Evolutionary conservation across 148 eudicot species (phyloP).

Genomic region (Pharnaceum exiguum): DNA sequence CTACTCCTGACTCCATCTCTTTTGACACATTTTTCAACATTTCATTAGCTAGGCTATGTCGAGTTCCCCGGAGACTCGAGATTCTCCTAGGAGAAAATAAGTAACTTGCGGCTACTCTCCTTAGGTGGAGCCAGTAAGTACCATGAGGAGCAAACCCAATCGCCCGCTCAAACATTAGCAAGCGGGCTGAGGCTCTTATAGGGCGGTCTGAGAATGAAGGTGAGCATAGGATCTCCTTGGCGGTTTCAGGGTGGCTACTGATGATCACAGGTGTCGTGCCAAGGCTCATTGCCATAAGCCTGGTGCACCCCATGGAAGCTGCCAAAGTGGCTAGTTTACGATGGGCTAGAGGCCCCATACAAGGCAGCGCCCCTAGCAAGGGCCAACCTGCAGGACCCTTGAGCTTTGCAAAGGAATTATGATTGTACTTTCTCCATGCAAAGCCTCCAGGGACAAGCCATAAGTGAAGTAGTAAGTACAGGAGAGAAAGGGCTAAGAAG

Average conservation of each 20-base stretch:
- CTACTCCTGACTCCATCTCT: conserved; percentile 44
- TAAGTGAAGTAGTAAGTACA: conserved; percentile 34
- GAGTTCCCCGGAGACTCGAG: conserved; percentile 36
- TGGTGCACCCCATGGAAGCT: conserved; percentile 30
- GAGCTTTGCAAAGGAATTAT: conserved; percentile 20
- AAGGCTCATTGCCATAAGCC: conserved; percentile 71
- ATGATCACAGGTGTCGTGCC: conserved; percentile 54
- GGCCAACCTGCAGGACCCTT: conserved; percentile 72
- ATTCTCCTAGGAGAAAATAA: conserved; percentile 73
- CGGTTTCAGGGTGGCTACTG: conserved; percentile 69
- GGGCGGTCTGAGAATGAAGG: conserved; percentile 69
- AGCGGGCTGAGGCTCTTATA: conserved; percentile 50
- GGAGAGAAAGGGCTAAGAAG: conserved; percentile 26
- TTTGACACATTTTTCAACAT: conserved; percentile 31
- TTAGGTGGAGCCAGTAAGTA: conserved; percentile 55
- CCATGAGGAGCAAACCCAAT: conserved; percentile 74
- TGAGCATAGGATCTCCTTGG: conserved; percentile 56
- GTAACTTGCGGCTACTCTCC: conserved; percentile 45
- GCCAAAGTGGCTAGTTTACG: conserved; percentile 57
- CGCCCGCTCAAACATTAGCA: conserved; percentile 74
- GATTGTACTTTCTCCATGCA: conserved; percentile 57
- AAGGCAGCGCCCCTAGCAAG: conserved; percentile 51
- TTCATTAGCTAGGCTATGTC: conserved; percentile 37
- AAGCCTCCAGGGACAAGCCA: conserved; percentile 70
- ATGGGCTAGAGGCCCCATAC: conserved; percentile 55